Evolutionary conservation across 2,329 filamentous ascomycete species (phyloP).

Genomic region (Torrubiella hemipterigena): DNA sequence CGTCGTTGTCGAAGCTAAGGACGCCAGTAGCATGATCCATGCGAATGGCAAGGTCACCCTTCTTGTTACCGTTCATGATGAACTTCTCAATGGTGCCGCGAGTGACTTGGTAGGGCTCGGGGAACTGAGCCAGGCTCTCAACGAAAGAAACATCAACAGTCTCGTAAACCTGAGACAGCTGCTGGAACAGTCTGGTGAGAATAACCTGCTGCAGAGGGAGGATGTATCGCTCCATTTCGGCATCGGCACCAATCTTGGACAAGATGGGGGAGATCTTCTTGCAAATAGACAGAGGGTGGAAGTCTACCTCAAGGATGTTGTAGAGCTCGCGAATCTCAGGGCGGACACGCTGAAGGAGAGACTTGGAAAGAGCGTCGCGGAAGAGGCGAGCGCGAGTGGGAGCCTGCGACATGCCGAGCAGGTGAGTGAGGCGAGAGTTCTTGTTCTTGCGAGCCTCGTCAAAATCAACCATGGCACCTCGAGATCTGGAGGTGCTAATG

Average conservation of each 20-base stretch:
- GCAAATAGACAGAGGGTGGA: conserved; percentile 97
- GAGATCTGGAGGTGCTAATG: conserved; percentile 94
- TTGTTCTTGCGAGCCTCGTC: conserved; percentile 98
- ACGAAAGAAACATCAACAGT: conserved; percentile 93
- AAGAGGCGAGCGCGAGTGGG: conserved; percentile 85
- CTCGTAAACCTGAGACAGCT: conserved; percentile 97
- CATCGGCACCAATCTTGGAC: conserved; percentile 80
- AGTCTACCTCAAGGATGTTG: conserved; percentile 98
- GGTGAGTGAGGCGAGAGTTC: conserved; percentile 91
- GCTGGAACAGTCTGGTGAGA: conserved; percentile 94
- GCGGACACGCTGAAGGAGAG: conserved; percentile 79
- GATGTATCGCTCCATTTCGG: conserved; percentile 97
- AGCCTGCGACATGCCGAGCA: conserved; percentile 82
- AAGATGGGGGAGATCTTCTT: conserved; percentile 97
- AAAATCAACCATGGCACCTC: conserved; percentile 90
- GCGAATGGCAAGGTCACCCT: conserved; percentile 91
- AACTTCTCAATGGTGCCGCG: conserved; percentile 95
- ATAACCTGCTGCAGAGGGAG: conserved; percentile 95
- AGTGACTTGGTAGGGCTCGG: conserved; percentile 87
- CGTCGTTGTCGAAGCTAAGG: conserved; percentile 93
- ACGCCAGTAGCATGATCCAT: conserved; percentile 93
- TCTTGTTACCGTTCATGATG: conserved; percentile 99
- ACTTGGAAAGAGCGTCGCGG: conserved; percentile 92
- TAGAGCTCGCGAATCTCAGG: conserved; percentile 95
- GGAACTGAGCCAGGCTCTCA: conserved; percentile 86